Evolutionary conservation across 805 yeast species (phyloP).

Genomic region (Monosporozyma aerobia): DNA sequence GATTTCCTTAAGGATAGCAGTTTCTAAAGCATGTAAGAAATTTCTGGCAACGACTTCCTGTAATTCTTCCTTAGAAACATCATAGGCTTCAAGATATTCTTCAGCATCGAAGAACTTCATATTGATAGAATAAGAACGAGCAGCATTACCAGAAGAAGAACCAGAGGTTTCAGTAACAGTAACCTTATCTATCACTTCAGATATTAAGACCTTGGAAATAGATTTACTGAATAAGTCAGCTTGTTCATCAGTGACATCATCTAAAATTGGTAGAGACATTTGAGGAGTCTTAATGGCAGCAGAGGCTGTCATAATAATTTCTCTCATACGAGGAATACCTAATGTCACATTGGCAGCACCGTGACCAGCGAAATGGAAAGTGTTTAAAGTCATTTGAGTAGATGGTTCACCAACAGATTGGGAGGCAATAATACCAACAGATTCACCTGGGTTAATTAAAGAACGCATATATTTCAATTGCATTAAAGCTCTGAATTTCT

Average conservation of each 20-base stretch:
- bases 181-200: slow-evolving; percentile 82
- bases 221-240: slow-evolving; percentile 93
- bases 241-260: slow-evolving; percentile 71
- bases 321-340: slow-evolving; percentile 99
- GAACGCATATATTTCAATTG: slow-evolving; percentile 97
- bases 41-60: slow-evolving; percentile 55
- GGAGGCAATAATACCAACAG: slow-evolving; percentile 96
- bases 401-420: slow-evolving; percentile 99
- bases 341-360: slow-evolving; percentile 99
- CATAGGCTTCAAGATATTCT: slow-evolving; percentile 84
- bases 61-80: slow-evolving; percentile 69
- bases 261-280: slow-evolving; percentile 82
- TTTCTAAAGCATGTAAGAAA: slow-evolving; percentile 65
- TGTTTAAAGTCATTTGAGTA: slow-evolving; percentile 95
- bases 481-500: slow-evolving; percentile 93
- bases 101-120: slow-evolving; percentile 63
- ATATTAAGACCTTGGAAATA: slow-evolving; percentile 70
- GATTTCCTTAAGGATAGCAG: slow-evolving; percentile 67
- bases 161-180: slow-evolving; percentile 85
- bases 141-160: slow-evolving; percentile 37
- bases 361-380: slow-evolving; percentile 99
- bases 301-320: slow-evolving; percentile 98
- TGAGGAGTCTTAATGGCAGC: slow-evolving; percentile 96
- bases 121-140: slow-evolving; percentile 67
- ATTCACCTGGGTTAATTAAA: slow-evolving; percentile 89